Base-by-base conservation (phyloP, 257 asterid species). In the Perilla frutescens region DNA sequence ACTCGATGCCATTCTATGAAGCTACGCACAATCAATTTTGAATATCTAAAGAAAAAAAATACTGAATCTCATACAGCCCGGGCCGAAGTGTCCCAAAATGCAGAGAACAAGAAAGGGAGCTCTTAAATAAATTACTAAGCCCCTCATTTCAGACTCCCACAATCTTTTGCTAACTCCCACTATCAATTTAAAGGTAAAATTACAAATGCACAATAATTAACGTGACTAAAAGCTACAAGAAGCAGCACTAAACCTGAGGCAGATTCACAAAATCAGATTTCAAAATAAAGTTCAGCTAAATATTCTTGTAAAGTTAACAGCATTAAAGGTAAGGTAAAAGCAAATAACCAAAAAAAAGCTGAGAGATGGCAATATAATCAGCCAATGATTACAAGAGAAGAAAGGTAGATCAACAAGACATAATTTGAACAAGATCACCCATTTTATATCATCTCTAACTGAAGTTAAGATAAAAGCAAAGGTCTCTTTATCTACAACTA, bases 361-460 rank as follows among this genome's bases (percentile, higher is more conserved):
- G 36, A 60, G 26, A 59, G 74, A 31, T 7, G 9, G 51, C 51
- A 60, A 60, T 47, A 66, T 41, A 53, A 34, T 32, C 39, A 60
- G 13, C 60, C 50, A 68, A 82, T 71, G 43, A 75, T 67, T 60
- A 40, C 69, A 45, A 0, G 54, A 76, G 40, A 56, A 56, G 62
- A 43, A 49, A 66, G 50, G 61, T 49, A 67, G 79, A 87, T 81
- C 86, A 68, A 71, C 36, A 80, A 60, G 61, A 72, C 48, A 45
- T 14, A 53, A 55, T 9, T 31, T 39, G 58, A 15, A 72, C 67
- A 85, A 74, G 83, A 85, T 81, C 77, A 76, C 83, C 74, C 11
- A 68, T 36, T 41, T 43, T 36, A 26, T 41, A 82, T 68, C 69
- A 54, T 56, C 67, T 63, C 15, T 14, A 53, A 63, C 48, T 44